Evolutionary conservation across 192 early-diverging fungal species (phyloP).

Genomic region (Haplosporangium gracile): DNA sequence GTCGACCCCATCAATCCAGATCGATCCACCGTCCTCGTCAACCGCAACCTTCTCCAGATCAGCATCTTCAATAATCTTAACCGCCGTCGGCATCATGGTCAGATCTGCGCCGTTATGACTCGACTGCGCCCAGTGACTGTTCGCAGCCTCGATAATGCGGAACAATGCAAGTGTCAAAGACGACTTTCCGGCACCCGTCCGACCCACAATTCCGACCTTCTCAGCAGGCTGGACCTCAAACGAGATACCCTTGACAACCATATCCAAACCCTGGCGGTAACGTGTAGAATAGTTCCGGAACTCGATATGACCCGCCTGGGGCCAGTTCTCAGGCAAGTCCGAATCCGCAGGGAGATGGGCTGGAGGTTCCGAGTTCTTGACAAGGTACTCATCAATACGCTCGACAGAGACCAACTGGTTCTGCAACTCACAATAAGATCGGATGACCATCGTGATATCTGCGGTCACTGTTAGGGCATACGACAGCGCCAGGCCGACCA

Average conservation of each 20-base stretch:
- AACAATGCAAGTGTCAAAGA: slow-evolving; percentile 65
- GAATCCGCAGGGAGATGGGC: slow-evolving; percentile 58
- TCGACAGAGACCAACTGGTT: slow-evolving; percentile 88
- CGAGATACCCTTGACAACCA: slow-evolving; percentile 81
- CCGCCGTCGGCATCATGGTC: slow-evolving; percentile 19
- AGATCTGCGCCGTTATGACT: slow-evolving; percentile 15
- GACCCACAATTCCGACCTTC: slow-evolving; percentile 85
- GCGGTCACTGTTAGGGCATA: slow-evolving; percentile 85
- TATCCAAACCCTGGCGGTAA: slow-evolving; percentile 85
- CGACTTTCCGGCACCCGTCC: slow-evolving; percentile 64
- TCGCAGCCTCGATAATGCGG: slow-evolving; percentile 60
- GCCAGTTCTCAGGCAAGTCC: slow-evolving; percentile 74
- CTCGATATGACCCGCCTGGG: slow-evolving; percentile 76
- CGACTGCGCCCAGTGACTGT: slow-evolving; percentile 43
- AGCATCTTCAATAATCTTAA: background rate
- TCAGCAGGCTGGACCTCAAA: slow-evolving; percentile 49
- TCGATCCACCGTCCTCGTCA: slow-evolving; percentile 62
- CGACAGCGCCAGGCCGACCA: slow-evolving; percentile 84
- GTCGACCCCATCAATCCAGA: slow-evolving; percentile 28
- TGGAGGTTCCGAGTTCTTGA: slow-evolving; percentile 86
- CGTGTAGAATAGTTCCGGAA: slow-evolving; percentile 83
- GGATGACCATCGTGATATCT: slow-evolving; percentile 77
- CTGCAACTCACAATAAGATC: slow-evolving; percentile 79
- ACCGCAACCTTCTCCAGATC: slow-evolving; percentile 30
- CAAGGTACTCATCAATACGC: slow-evolving; percentile 82